Conservation (phyloP, 2,329 filamentous ascomycete species). For the Sclerotinia sclerotiorum region DNA sequence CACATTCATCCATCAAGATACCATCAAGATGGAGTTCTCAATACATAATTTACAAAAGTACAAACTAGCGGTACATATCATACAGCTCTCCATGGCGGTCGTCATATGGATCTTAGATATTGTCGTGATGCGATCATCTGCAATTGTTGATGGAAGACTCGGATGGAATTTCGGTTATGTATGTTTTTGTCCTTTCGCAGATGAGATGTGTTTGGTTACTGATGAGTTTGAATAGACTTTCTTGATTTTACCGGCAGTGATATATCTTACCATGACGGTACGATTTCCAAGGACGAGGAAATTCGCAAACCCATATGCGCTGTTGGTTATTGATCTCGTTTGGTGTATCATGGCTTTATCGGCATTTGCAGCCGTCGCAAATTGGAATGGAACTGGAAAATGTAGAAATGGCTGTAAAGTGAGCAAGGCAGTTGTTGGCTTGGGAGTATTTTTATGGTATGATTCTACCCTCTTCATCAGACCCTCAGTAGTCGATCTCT, state of each 20-base stretch:
- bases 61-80: conserved; percentile 58
- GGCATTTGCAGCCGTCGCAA: conserved; percentile 64
- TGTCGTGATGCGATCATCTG: conserved; percentile 54
- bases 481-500: conserved; percentile 19
- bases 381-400: conserved; percentile 57
- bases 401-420: conserved; percentile 58
- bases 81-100: conserved; percentile 55
- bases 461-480: conserved; percentile 31
- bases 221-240: conserved; percentile 53
- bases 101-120: conserved; percentile 61
- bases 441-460: conserved; percentile 64
- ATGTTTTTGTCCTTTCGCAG: conserved; percentile 39
- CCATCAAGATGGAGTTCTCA: conserved; percentile 36
- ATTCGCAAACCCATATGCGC: conserved; percentile 61
- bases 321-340: conserved; percentile 58
- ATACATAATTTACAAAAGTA: conserved; percentile 39
- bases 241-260: conserved; percentile 61
- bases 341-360: conserved; percentile 65
- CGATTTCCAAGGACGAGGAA: conserved; percentile 61
- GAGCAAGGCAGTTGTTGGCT: conserved; percentile 62
- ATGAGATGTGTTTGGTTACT: conserved; percentile 4
- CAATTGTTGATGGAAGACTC: conserved; percentile 56
- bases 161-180: conserved; percentile 66
- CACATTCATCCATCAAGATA: not conserved
- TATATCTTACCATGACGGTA: conserved; percentile 65